A percentile compares a stretch with the other conserved stretches of the same genome.
Evolutionary conservation across 441 rosid species (phyloP).

Genomic region (Croton laevigatus): DNA sequence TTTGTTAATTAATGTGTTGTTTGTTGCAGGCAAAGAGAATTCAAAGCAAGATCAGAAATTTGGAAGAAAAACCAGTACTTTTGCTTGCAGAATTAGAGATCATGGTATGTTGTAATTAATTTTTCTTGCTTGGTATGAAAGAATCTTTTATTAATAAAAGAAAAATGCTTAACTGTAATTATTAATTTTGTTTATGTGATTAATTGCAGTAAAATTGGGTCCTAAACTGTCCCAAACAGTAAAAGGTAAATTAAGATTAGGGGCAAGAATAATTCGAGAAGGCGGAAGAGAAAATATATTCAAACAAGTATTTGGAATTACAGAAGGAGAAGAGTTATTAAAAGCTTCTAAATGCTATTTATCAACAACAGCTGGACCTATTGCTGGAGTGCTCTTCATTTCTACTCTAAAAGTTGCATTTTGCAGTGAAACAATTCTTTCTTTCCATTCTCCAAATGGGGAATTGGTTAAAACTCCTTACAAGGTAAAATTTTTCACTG

Average conservation of each 20-base stretch:
- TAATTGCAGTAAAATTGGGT: conserved; percentile 40
- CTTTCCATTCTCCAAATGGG: conserved; percentile 27
- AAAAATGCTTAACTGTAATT: not conserved
- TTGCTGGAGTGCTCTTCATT: conserved; percentile 39
- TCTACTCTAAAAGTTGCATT: conserved; percentile 38
- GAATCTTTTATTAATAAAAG: no score
- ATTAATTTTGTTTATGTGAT: not conserved
- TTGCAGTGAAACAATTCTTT: conserved; percentile 33
- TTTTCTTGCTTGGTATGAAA: no score
- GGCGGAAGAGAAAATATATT: conserved; percentile 45
- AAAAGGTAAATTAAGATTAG: conserved; percentile 41
- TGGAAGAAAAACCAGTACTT: not conserved
- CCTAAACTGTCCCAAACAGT: conserved; percentile 35
- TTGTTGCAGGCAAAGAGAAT: no score
- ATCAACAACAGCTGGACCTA: conserved; percentile 44
- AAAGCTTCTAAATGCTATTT: conserved; percentile 52
- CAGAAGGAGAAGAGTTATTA: conserved; percentile 35
- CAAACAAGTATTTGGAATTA: conserved; percentile 33
- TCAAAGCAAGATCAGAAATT: not conserved
- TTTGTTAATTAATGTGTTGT: no score
- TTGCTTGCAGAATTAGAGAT: not conserved
- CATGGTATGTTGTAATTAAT: not conserved
- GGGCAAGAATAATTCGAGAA: conserved; percentile 36
- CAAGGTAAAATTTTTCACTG: conserved; percentile 34
- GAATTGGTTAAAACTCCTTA: conserved; percentile 27